Evolutionary conservation across 371 early-diverging fungal genomes (phyloP).

Genomic region (Apophysomyces variabilis): DNA sequence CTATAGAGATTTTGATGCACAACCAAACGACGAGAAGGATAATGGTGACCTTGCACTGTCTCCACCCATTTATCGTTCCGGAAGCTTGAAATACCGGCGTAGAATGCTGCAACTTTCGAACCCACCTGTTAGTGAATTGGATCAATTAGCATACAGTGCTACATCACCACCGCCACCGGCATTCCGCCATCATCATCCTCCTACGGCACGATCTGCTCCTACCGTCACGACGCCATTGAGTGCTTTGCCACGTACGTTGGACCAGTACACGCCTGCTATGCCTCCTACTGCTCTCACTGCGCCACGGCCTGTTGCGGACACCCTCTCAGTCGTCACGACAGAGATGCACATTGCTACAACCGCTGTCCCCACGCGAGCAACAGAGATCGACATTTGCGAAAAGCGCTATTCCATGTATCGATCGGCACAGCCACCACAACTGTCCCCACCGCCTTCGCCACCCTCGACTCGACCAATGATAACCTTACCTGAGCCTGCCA

Average conservation of each 20-base stretch:
- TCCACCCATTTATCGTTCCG: constrained; percentile 19
- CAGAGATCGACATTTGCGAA: constrained; percentile 33
- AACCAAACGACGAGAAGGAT: neutral
- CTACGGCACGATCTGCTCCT: neutral
- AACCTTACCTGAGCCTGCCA: neutral
- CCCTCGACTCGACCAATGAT: constrained; percentile 4
- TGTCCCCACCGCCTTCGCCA: constrained; percentile 25
- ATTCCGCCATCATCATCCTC: neutral
- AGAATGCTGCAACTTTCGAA: constrained; percentile 32
- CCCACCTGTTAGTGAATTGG: constrained; percentile 41
- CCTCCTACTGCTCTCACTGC: constrained; percentile 31
- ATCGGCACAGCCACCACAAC: constrained; percentile 19
- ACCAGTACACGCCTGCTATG: constrained; percentile 9
- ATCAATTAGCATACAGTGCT: constrained; percentile 37
- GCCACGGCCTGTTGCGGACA: constrained; percentile 20
- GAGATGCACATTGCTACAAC: constrained; percentile 8
- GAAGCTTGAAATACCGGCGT: constrained; percentile 35
- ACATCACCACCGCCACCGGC: constrained; percentile 16
- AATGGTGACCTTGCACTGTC: neutral
- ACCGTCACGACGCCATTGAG: neutral
- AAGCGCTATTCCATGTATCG: constrained; percentile 34
- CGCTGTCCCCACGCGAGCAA: constrained; percentile 19
- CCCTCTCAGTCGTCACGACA: constrained; percentile 27
- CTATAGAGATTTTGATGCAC: constrained; percentile 13
- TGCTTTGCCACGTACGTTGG: constrained; percentile 5